Conservation (phyloP, 306 rosid genomes). For the Glycine latifolia region DNA sequence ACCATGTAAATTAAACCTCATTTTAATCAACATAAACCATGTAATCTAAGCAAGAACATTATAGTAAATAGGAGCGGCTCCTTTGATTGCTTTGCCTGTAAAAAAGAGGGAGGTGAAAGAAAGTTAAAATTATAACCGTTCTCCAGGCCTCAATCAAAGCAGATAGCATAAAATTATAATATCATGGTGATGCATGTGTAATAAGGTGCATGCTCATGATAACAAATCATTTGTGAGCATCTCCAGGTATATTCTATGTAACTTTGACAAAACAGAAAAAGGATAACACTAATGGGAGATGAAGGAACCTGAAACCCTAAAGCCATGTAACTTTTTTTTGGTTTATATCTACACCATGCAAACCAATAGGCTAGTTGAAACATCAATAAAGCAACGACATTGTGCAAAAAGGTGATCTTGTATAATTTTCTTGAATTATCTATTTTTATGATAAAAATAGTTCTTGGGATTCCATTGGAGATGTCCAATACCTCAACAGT, state of each 20-base stretch:
- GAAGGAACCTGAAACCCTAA: constrained; percentile 29
- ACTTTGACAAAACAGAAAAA: constrained; percentile 32
- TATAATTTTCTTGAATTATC: constrained; percentile 16
- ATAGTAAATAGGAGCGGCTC: constrained; percentile 19
- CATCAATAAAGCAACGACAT: not conserved
- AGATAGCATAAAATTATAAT: not conserved
- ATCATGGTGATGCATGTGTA: not conserved
- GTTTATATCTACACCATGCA: constrained; percentile 37
- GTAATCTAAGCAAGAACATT: constrained; percentile 21
- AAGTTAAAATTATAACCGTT: constrained; percentile 1
- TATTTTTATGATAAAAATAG: constrained; percentile 53
- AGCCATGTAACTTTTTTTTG: not conserved
- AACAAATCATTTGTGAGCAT: constrained; percentile 23
- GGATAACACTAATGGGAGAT: constrained; percentile 19
- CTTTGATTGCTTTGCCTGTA: constrained; percentile 27
- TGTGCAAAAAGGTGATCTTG: constrained; percentile 10
- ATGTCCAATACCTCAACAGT: constrained; percentile 86
- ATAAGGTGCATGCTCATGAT: constrained; percentile 13
- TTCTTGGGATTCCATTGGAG: constrained; percentile 88
- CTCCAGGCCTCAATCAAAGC: constrained; percentile 22
- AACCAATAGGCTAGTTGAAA: not conserved
- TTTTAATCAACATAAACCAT: constrained; percentile 21
- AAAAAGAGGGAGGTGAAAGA: not conserved
- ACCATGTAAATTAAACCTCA: constrained; percentile 21
- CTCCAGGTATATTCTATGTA: constrained; percentile 23